Percentiles rank a stretch among this genome's conserved stretches.
Evolutionary conservation across 169 alveolate species (phyloP).

Genomic region (Eimeria nieschulzi): DNA sequence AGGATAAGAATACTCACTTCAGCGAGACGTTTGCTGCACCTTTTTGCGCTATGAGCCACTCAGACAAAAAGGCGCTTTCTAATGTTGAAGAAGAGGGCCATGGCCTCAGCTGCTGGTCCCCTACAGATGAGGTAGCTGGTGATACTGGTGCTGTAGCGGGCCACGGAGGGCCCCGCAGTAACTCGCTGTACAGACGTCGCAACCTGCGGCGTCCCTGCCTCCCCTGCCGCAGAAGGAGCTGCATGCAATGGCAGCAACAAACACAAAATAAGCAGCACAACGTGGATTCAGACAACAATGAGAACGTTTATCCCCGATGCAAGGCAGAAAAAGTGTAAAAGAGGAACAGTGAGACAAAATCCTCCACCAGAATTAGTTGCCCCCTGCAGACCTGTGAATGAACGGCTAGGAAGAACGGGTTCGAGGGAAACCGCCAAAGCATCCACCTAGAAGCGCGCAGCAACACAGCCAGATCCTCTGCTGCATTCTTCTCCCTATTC

Average conservation of each 20-base stretch:
- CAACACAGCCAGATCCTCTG: background rate
- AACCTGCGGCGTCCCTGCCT: background rate
- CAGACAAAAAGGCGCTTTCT: slow-evolving; percentile 37
- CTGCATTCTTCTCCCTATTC: background rate
- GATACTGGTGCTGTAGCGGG: background rate
- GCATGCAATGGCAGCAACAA: slow-evolving; percentile 20
- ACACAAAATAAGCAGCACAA: background rate
- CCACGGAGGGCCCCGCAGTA: slow-evolving; percentile 19
- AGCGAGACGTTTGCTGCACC: background rate
- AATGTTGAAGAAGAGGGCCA: slow-evolving; percentile 51
- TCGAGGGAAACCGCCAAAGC: slow-evolving; percentile 43
- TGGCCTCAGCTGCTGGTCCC: background rate
- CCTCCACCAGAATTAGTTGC: background rate
- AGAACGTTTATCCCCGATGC: no score
- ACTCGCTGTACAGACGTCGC: slow-evolving; percentile 31
- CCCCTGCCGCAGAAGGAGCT: slow-evolving; percentile 28
- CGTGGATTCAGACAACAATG: no score
- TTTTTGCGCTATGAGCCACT: background rate
- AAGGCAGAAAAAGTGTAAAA: no score
- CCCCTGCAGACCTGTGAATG: slow-evolving; percentile 19
- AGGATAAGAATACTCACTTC: background rate
- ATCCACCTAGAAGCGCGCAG: slow-evolving; percentile 5
- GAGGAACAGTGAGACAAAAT: no score
- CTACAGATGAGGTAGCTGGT: slow-evolving; percentile 20
- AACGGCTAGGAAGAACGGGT: slow-evolving; percentile 56